These are phyloP conservation scores for Reticulascus tulasneorum DNA, from an alignment of 2,329 filamentous ascomycete genomes.

Conservation along the genomic window DNA sequence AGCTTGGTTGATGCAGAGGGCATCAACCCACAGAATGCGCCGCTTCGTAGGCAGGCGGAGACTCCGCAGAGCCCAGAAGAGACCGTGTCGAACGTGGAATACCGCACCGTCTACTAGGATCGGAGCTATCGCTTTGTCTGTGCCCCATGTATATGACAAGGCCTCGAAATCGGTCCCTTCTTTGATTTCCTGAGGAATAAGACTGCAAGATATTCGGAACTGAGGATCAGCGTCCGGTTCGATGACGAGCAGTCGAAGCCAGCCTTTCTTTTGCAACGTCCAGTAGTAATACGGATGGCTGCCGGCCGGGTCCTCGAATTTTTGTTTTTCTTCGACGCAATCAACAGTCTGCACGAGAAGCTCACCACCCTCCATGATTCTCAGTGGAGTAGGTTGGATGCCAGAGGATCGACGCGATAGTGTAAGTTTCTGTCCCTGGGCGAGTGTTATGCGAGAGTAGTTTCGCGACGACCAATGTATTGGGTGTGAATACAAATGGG, in stretches of 20 bases:
- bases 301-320: too few species aligned
- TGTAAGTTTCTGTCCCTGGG: too few species aligned
- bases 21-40: constrained; percentile 29
- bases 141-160: not conserved
- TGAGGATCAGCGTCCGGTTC: not conserved
- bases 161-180: not conserved
- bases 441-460: too few species aligned
- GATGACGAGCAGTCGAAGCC: not conserved
- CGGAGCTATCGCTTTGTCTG: not conserved
- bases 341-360: too few species aligned
- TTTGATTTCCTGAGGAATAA: not conserved
- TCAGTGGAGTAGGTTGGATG: too few species aligned
- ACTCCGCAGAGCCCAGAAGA: not conserved
- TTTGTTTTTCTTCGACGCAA: too few species aligned
- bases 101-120: not conserved
- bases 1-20: constrained; percentile 34
- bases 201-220: not conserved
- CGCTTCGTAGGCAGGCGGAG: not conserved
- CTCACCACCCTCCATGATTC: too few species aligned
- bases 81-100: not conserved
- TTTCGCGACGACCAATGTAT: too few species aligned
- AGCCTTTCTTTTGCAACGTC: not conserved
- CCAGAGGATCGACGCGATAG: too few species aligned
- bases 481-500: too few species aligned
- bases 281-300: not conserved